These are phyloP conservation scores for Anastatica hierochuntica DNA, from an alignment of 345 rosid species.

Conservation along the genomic window DNA sequence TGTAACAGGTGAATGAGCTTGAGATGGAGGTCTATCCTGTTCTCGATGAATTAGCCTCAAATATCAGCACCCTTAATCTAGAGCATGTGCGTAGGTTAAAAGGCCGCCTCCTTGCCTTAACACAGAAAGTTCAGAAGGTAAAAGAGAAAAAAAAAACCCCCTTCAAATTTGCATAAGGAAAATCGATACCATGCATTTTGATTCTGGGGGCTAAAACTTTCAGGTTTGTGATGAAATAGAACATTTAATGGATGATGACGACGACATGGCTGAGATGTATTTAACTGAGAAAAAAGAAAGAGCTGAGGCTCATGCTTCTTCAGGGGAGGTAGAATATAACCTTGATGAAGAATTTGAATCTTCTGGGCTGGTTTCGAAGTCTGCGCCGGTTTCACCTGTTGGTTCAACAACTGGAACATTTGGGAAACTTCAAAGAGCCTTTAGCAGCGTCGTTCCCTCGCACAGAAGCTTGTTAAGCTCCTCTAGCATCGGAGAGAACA, in stretches of 20 bases:
- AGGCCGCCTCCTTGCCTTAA: constrained; percentile 82
- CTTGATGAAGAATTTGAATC: constrained; percentile 29
- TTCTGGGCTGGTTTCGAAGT: constrained; percentile 41
- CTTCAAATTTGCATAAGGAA: not conserved
- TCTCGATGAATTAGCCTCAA: constrained; percentile 77
- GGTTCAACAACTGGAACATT: constrained; percentile 39
- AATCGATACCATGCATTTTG: not conserved
- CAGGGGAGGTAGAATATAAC: constrained; percentile 30
- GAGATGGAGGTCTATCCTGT: constrained; percentile 82
- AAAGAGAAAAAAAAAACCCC: not conserved
- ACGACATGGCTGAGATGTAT: constrained; percentile 98
- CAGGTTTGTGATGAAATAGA: constrained; percentile 93
- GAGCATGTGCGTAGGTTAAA: constrained; percentile 85
- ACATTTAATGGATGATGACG: constrained; percentile 96
- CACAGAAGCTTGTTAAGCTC: constrained; percentile 65
- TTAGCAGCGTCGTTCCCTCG: constrained; percentile 57
- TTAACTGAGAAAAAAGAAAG: constrained; percentile 83
- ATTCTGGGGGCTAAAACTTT: constrained; percentile 15
- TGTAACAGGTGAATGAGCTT: constrained; percentile 85
- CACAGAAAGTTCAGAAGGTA: constrained; percentile 96
- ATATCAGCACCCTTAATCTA: constrained; percentile 75
- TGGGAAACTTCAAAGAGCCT: constrained; percentile 67
- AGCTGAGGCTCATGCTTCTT: constrained; percentile 46
- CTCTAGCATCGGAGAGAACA: constrained; percentile 47
- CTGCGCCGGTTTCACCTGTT: constrained; percentile 85